phyloP scores from a whole-genome alignment of 257 asterid species.

The Coffea eugenioides region DNA sequence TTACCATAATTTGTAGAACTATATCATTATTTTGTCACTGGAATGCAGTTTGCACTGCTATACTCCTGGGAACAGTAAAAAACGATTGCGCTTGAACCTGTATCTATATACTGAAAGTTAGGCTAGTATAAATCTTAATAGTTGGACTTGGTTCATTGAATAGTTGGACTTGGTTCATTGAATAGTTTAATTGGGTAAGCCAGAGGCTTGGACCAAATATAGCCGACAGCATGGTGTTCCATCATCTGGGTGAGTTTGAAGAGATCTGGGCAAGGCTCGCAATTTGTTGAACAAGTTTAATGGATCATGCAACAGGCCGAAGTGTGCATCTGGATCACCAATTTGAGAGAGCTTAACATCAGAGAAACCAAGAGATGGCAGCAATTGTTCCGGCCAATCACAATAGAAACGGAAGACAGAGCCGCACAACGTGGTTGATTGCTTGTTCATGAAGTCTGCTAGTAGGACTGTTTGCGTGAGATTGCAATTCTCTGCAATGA shows the following conservation, averaged over 20 bases:
- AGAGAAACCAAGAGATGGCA: slow-evolving; percentile 86
- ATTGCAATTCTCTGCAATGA: slow-evolving; percentile 64
- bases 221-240: slow-evolving; percentile 91
- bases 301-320: slow-evolving; percentile 86
- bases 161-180: slow-evolving; percentile 27
- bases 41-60: background rate
- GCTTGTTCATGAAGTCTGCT: slow-evolving; percentile 96
- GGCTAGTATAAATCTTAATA: slow-evolving; percentile 4
- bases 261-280: slow-evolving; percentile 76
- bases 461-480: slow-evolving; percentile 68
- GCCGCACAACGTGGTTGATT: slow-evolving; percentile 75
- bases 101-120: slow-evolving; percentile 5
- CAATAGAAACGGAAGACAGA: slow-evolving; percentile 78
- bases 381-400: slow-evolving; percentile 90
- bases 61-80: background rate
- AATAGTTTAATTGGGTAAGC: slow-evolving; percentile 52
- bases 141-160: slow-evolving; percentile 29
- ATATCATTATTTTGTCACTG: background rate
- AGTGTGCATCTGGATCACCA: slow-evolving; percentile 94
- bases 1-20: background rate
- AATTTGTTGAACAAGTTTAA: slow-evolving; percentile 74
- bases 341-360: slow-evolving; percentile 86
- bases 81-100: slow-evolving; percentile 30
- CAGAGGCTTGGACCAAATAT: slow-evolving; percentile 85
- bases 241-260: slow-evolving; percentile 81